Evolutionary conservation across 2,329 filamentous ascomycete genomes (phyloP).

Genomic region (Diaporthe amygdali): DNA sequence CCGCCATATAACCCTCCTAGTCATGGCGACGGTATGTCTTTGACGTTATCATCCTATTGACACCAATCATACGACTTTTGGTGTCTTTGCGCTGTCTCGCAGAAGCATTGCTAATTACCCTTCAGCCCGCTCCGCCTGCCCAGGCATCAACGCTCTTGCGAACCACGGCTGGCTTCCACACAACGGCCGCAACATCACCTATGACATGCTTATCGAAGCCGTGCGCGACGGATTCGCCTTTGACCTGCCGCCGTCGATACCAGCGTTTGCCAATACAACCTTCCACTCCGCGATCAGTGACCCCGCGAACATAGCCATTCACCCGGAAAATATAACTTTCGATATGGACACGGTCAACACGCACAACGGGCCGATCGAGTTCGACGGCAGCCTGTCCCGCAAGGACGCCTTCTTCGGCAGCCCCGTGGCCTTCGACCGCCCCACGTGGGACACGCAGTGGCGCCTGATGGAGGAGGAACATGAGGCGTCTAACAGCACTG

Average conservation of each 20-base stretch:
- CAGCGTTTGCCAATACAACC: neutral
- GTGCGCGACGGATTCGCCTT: neutral
- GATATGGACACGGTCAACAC: constrained; percentile 4
- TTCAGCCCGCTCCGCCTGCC: constrained; percentile 14
- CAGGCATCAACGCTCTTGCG: constrained; percentile 9
- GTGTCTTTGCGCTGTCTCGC: neutral
- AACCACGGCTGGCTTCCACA: constrained; percentile 16
- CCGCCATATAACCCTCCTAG: neutral
- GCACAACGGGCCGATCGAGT: constrained; percentile 6
- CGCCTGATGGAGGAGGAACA: constrained; percentile 6
- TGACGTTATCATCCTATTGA: neutral
- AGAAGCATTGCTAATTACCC: neutral
- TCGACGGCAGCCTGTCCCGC: constrained; percentile 13
- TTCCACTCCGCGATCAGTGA: constrained; percentile 6
- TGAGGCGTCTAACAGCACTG: neutral
- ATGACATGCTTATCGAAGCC: neutral
- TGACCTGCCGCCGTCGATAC: neutral
- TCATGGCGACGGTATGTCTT: neutral
- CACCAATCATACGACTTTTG: too few relatives aligned
- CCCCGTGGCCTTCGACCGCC: neutral
- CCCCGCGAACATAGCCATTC: neutral
- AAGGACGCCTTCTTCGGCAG: constrained; percentile 15
- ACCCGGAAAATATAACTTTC: neutral
- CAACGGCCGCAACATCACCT: constrained; percentile 13
- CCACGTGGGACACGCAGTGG: constrained; percentile 10